Conservation (phyloP, 1,139 yeast species). For the Zhuliangozyma blackwelliae region DNA sequence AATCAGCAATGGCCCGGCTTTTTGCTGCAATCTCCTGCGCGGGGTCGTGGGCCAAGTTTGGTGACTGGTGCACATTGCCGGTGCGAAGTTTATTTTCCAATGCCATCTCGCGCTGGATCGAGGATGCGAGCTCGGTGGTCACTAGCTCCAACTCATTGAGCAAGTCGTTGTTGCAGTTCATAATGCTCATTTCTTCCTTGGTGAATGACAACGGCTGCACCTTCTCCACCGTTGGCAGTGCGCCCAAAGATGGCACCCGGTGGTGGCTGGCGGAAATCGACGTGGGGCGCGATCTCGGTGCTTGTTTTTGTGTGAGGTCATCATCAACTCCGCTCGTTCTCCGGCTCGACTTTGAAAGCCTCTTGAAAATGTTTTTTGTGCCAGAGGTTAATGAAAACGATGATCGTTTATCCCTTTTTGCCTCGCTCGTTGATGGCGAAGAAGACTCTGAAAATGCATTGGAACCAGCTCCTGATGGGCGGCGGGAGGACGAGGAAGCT, state of each 20-base stretch:
- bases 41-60: constrained; percentile 2
- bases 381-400: constrained; percentile 22
- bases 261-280: not conserved
- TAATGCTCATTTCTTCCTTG: constrained; percentile 58
- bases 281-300: not conserved
- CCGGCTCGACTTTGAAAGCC: constrained; percentile 28
- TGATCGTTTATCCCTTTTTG: constrained; percentile 13
- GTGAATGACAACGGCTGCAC: constrained; percentile 29
- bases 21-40: constrained; percentile 36
- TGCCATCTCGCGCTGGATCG: constrained; percentile 61
- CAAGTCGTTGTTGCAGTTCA: constrained; percentile 55
- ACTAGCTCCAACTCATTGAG: constrained; percentile 63
- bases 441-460: not conserved
- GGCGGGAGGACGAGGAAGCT: not conserved
- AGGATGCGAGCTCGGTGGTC: constrained; percentile 66
- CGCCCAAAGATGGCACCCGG: constrained; percentile 3
- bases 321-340: constrained; percentile 14
- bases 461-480: constrained; percentile 1
- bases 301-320: no score
- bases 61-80: constrained; percentile 2
- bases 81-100: constrained; percentile 46
- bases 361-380: constrained; percentile 30
- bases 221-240: constrained; percentile 4
- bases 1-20: constrained; percentile 43
- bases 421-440: not conserved